Evolutionary conservation across 164 flowering plant species (phyloP).

Genomic region (Dillenia suffruticosa): DNA sequence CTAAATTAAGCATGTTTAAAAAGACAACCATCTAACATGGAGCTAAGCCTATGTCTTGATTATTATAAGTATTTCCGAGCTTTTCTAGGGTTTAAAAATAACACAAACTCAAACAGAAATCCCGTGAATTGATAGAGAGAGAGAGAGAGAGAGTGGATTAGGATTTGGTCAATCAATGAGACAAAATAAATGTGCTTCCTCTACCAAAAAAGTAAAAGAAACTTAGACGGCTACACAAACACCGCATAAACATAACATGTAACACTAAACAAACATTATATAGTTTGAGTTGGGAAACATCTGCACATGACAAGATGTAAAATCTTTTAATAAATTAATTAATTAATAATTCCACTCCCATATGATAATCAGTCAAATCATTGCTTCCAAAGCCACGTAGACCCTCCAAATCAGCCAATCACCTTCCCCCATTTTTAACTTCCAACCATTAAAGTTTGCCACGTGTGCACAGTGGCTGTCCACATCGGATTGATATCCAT

Average conservation of each 20-base stretch:
- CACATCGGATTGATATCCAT: no score
- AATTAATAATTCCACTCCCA: no score
- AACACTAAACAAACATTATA: slow-evolving; percentile 3
- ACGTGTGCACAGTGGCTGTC: no score
- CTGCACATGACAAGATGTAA: slow-evolving; percentile 34
- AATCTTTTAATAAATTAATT: no score
- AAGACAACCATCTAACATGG: slow-evolving; percentile 14
- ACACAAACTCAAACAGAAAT: slow-evolving; percentile 3
- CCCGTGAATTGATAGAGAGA: slow-evolving; percentile 33
- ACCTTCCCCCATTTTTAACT: no score
- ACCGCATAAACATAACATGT: slow-evolving; percentile 24
- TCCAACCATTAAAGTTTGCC: no score
- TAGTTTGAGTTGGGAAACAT: slow-evolving; percentile 25
- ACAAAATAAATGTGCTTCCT: slow-evolving; percentile 29
- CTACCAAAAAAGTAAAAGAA: slow-evolving; percentile 27
- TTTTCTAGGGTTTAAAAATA: slow-evolving; percentile 9
- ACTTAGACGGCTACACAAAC: slow-evolving; percentile 32
- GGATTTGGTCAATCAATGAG: slow-evolving; percentile 40
- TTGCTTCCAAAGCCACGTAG: no score
- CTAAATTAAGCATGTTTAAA: neutral
- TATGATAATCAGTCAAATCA: no score
- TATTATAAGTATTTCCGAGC: slow-evolving; percentile 3
- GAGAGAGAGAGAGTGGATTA: neutral
- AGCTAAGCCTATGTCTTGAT: slow-evolving; percentile 35
- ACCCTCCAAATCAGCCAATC: no score